phyloP scores from a whole-genome alignment of 2,329 filamentous ascomycete genomes.

The Nothophaeocryptopus gaeumannii region DNA sequence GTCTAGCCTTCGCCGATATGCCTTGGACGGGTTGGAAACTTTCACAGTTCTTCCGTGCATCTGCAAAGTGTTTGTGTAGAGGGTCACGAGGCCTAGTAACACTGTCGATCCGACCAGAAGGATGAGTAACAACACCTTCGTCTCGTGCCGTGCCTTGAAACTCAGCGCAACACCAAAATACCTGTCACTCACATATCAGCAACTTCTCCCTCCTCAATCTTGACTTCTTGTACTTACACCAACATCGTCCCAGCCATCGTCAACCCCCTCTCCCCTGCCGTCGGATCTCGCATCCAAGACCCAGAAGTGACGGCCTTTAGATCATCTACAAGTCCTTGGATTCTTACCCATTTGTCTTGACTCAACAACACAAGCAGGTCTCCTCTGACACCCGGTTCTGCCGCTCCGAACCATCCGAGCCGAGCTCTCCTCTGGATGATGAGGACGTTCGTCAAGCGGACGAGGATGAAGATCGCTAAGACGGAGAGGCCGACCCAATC shows the following conservation, averaged over 20 bases:
- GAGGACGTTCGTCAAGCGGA: conserved; percentile 56
- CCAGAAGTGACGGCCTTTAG: conserved; percentile 59
- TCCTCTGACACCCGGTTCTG: conserved; percentile 37
- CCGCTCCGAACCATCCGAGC: conserved; percentile 28
- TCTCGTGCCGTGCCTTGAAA: conserved; percentile 54
- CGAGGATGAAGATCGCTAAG: conserved; percentile 51
- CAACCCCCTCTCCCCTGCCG: conserved; percentile 51
- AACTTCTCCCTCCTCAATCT: no score
- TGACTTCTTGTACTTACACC: conserved; percentile 39
- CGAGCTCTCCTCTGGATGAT: conserved; percentile 53
- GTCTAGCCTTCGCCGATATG: conserved; percentile 36
- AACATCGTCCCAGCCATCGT: conserved; percentile 55
- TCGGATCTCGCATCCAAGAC: conserved; percentile 55
- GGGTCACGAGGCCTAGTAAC: neutral
- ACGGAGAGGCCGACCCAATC: conserved; percentile 48
- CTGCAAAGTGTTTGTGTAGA: neutral
- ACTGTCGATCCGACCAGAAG: conserved; percentile 53
- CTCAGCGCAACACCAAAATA: conserved; percentile 52
- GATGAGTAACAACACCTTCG: conserved; percentile 51
- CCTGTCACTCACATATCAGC: no score
- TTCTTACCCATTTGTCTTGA: conserved; percentile 50
- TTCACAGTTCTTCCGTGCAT: conserved; percentile 40
- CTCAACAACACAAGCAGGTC: conserved; percentile 56
- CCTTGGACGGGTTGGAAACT: conserved; percentile 26
- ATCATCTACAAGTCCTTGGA: conserved; percentile 56